Percentiles rank a stretch among this genome's conserved stretches.
Evolutionary conservation across 2,329 filamentous ascomycete species (phyloP).

Genomic region (Fusarium nodosum): DNA sequence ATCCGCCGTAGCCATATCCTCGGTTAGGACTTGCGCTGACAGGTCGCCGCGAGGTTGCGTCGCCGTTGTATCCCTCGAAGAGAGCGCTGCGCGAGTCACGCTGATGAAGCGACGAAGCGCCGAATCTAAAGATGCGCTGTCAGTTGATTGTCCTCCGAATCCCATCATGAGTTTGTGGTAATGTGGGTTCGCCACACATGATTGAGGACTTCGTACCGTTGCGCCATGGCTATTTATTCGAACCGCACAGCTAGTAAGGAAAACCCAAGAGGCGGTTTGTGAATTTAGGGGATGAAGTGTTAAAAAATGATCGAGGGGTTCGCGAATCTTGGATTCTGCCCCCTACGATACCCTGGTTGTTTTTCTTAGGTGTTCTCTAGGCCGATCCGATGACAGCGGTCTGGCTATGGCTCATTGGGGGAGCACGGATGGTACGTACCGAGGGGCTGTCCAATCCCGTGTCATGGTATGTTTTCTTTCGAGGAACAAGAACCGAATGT

Average conservation of each 20-base stretch:
- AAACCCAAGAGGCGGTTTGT: conserved; percentile 12
- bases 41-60: conserved; percentile 57
- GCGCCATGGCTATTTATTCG: conserved; percentile 51
- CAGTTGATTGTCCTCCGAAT: conserved; percentile 15
- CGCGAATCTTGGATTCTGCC: conserved; percentile 40
- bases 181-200: conserved; percentile 22
- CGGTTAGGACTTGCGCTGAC: conserved; percentile 62
- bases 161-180: conserved; percentile 20
- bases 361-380: conserved; percentile 47
- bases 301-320: conserved; percentile 35
- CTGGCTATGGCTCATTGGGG: conserved; percentile 30
- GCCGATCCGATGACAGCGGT: conserved; percentile 31
- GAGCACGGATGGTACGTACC: conserved; percentile 32
- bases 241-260: not conserved
- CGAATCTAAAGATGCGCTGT: conserved; percentile 66
- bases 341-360: conserved; percentile 47
- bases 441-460: conserved; percentile 40
- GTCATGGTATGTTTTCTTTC: conserved; percentile 26
- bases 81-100: conserved; percentile 79
- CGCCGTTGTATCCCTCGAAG: conserved; percentile 78
- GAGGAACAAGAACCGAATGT: not conserved
- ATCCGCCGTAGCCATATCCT: conserved; percentile 64
- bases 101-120: conserved; percentile 77
- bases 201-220: conserved; percentile 51
- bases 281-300: conserved; percentile 7